Percentiles rank a stretch among this genome's conserved stretches.
These are phyloP conservation scores for Penicillium paxilli DNA, from an alignment of 495 filamentous ascomycete genomes.

Conservation along the genomic window DNA sequence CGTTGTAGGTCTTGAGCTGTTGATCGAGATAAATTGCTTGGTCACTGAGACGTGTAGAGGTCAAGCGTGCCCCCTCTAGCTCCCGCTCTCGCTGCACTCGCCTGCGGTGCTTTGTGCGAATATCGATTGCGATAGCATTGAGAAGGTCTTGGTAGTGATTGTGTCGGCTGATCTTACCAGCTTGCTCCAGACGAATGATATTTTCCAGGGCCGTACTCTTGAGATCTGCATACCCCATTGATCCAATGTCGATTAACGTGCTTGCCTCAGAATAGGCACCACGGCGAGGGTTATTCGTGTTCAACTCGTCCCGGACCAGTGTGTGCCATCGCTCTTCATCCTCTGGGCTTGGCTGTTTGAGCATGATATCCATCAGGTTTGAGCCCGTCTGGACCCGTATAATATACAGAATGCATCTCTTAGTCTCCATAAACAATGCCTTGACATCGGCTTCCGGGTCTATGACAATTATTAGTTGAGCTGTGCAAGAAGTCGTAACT, in stretches of 20 bases:
- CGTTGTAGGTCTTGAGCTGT: slow-evolving; percentile 95
- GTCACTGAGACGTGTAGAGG: slow-evolving; percentile 79
- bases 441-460: slow-evolving; percentile 92
- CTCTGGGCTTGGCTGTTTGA: slow-evolving; percentile 81
- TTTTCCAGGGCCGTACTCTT: slow-evolving; percentile 94
- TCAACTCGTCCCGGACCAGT: slow-evolving; percentile 81
- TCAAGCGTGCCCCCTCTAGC: slow-evolving; percentile 82
- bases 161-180: slow-evolving; percentile 81
- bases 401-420: slow-evolving; percentile 95
- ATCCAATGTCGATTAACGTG: slow-evolving; percentile 79
- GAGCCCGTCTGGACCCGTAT: slow-evolving; percentile 92
- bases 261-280: slow-evolving; percentile 92
- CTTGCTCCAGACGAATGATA: slow-evolving; percentile 81
- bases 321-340: slow-evolving; percentile 87
- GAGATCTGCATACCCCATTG: slow-evolving; percentile 87
- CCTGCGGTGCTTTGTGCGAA: slow-evolving; percentile 92
- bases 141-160: slow-evolving; percentile 96
- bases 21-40: slow-evolving; percentile 91
- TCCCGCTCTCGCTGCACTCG: slow-evolving; percentile 88
- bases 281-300: slow-evolving; percentile 63
- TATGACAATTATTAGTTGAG: slow-evolving; percentile 6
- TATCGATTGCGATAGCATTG: slow-evolving; percentile 95
- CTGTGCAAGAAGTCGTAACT: neutral
- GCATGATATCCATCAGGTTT: slow-evolving; percentile 92
- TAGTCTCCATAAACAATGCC: slow-evolving; percentile 95